Evolutionary conservation across 2,329 filamentous ascomycete genomes (phyloP).

Genomic region (Monilinia fructicola): DNA sequence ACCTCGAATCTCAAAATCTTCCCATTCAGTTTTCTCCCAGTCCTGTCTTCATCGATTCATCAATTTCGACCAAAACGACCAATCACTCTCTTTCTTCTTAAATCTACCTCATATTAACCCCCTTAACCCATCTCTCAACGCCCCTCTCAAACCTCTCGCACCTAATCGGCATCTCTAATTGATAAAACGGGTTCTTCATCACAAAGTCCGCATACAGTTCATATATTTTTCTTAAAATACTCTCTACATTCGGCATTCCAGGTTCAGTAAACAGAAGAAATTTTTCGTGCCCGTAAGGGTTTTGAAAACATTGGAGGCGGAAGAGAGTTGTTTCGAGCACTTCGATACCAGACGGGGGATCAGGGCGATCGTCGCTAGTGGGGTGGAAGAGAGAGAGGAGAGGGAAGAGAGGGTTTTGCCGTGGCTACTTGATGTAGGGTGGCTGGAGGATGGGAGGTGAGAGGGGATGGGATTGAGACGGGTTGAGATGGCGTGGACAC

Average conservation of each 20-base stretch:
- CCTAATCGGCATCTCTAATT: constrained; percentile 93
- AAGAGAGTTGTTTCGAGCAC: constrained; percentile 94
- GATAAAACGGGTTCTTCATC: constrained; percentile 99
- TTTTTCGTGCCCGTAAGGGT: constrained; percentile 92
- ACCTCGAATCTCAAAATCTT: background rate
- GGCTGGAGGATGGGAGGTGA: constrained; percentile 22
- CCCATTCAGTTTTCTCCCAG: background rate
- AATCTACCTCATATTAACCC: constrained; percentile 53
- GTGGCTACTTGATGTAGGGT: constrained; percentile 39
- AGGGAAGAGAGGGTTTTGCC: constrained; percentile 65
- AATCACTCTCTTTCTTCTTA: background rate
- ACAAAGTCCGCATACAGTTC: constrained; percentile 96
- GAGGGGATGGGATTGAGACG: constrained; percentile 22
- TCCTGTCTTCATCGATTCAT: background rate
- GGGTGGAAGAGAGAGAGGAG: constrained; percentile 53
- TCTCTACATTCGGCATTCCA: constrained; percentile 70
- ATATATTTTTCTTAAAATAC: constrained; percentile 80
- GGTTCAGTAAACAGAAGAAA: constrained; percentile 94
- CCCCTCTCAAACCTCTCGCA: constrained; percentile 95
- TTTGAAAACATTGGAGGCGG: constrained; percentile 88
- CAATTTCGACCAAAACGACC: background rate
- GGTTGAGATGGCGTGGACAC: constrained; percentile 62
- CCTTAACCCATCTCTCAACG: constrained; percentile 75
- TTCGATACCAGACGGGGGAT: constrained; percentile 77
- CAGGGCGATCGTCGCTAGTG: constrained; percentile 49